phyloP scores from a whole-genome alignment of 306 rosid genomes.

The Prunus mume region DNA sequence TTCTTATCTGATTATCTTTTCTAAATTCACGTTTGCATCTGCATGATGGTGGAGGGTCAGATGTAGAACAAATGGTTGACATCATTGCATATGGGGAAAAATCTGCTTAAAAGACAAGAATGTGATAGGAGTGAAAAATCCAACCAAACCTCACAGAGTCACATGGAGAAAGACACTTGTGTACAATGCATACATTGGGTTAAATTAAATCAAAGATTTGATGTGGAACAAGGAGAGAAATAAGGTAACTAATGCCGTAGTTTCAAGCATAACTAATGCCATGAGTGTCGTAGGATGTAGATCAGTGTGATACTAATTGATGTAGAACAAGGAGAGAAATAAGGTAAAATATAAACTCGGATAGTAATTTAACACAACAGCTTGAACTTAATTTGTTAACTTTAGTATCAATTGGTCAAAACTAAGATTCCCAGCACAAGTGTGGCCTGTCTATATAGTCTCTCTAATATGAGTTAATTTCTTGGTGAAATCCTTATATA shows the following conservation, averaged over 20 bases:
- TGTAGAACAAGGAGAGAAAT: not conserved
- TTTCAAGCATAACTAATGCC: not conserved
- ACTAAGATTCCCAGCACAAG: not conserved
- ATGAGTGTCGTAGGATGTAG: not conserved
- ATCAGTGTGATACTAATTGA: not conserved
- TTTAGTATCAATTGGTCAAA: not conserved
- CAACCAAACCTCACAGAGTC: not conserved
- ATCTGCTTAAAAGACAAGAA: not conserved
- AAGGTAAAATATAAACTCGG: not conserved
- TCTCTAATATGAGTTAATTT: not conserved
- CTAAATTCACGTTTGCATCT: slow-evolving; percentile 12
- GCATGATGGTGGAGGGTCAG: not conserved
- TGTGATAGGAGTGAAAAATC: not conserved
- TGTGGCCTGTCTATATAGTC: not conserved
- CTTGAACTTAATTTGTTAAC: not conserved
- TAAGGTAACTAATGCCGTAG: not conserved
- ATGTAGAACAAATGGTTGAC: not conserved
- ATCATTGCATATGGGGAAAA: not conserved
- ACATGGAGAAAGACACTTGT: not conserved
- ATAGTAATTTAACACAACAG: not conserved
- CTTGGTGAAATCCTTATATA: not conserved
- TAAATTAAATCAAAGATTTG: not conserved
- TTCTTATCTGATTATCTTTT: slow-evolving; percentile 12
- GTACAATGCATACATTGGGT: not conserved
- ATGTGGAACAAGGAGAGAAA: no score